Conservation (phyloP, 2,329 filamentous ascomycete genomes). For the Pseudogymnoascus sp. region DNA sequence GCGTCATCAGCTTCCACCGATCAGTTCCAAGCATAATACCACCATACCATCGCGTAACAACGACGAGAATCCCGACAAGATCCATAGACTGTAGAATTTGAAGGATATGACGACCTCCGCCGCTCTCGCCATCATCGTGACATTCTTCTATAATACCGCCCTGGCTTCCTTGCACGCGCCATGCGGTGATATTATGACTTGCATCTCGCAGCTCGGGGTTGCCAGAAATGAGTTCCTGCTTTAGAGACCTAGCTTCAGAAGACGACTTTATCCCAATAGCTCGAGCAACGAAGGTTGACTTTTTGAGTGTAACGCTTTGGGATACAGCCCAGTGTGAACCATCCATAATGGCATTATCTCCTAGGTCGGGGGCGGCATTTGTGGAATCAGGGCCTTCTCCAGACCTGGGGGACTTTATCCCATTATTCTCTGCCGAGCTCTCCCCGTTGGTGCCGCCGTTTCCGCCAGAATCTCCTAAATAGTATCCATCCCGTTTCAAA, state of each 20-base stretch:
- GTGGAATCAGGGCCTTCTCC: neutral
- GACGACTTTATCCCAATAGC: constrained; percentile 36
- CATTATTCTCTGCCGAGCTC: constrained; percentile 4
- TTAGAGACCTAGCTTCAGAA: constrained; percentile 35
- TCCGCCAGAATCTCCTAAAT: constrained; percentile 34
- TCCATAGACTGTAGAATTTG: constrained; percentile 45
- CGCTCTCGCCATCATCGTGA: constrained; percentile 53
- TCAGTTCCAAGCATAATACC: constrained; percentile 55
- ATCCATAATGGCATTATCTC: neutral
- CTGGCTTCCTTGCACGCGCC: constrained; percentile 20
- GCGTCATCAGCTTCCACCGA: constrained; percentile 55
- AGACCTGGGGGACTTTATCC: neutral
- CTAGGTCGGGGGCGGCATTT: constrained; percentile 8
- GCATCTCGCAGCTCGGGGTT: constrained; percentile 47
- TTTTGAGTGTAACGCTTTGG: constrained; percentile 42
- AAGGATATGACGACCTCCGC: constrained; percentile 50
- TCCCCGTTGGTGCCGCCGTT: neutral
- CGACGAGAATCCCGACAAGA: constrained; percentile 46
- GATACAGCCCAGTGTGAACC: constrained; percentile 42
- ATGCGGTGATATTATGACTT: constrained; percentile 43
- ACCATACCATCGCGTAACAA: constrained; percentile 57
- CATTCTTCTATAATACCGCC: constrained; percentile 23
- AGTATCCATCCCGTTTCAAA: constrained; percentile 70
- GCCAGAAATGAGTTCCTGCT: constrained; percentile 42
- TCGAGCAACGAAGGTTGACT: constrained; percentile 52